Evolutionary conservation across 306 rosid species (phyloP), one percentile per base, ranked within the genome.

Genomic region (Psophocarpus tetragonolobus): DNA sequence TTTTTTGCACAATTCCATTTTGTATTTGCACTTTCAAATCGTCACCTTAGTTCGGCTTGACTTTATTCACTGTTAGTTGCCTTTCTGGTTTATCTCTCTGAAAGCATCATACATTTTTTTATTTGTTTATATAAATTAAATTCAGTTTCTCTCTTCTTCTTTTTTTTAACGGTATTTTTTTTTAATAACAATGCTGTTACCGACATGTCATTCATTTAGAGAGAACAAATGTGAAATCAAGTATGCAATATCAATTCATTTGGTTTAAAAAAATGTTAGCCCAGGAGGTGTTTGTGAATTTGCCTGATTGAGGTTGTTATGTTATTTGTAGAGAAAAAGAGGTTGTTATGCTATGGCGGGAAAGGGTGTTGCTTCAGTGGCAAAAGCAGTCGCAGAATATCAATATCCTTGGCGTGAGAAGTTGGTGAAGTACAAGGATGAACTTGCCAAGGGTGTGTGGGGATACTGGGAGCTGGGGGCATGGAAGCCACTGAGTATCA

Each of bases 381-480:
- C 65, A 4, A 90, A 88, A 86, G 84, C 80, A 6, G 69, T 92
- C n/a, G 90, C 84, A 17, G 94, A 82, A 32, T 90, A 85, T 84
- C 94, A 90, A 45, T 89, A 88, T 65, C 97, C 93, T 9, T 92
- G 94, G 97, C 89, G 86, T 6, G 94, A 90, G 87, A 90, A 91
- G 87, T 58, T 90, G 62, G 79, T 4, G 10, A 91, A 88, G 57
- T 87, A 90, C 73, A 85, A 86, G 84, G 82, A 82, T 68, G 96
- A 92, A 58, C 86, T 92, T 60, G 84, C 96, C 64, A 92, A 90
- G 83, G 97, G 97, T 38, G 91, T 88, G 4, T 90, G 95, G 95
- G 97, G 97, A 47, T 92, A 87, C 75, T 92, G 97, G 97, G 89
- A 92, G 56, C 84, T 92, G n/a, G 97, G 97, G 57, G 97, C 97